Evolutionary conservation across 140 eudicot species (phyloP), one percentile per base, ranked within the genome.

Genomic region (Ambrosia hybrid): DNA sequence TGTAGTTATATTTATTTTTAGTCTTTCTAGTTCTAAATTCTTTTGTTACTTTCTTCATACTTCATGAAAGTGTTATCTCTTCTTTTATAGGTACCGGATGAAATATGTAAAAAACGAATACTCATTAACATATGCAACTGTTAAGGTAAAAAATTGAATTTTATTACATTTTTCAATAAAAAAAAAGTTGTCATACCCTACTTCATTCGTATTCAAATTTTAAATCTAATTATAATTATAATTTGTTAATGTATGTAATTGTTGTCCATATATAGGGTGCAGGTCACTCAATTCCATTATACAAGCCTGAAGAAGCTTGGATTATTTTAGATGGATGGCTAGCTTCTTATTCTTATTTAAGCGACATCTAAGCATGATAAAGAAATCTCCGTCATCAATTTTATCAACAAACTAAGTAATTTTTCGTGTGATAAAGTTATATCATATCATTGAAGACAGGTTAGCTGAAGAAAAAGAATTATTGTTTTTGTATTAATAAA

Each of bases 111-210:
- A 51, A 55, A 67, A 72, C 53, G 79, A 68, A 45, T 77, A 73
- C 56, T 14, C 36, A 4, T 46, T 85, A 36, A 79, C 79, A 17
- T 88, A 75, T 72, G 95, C 85, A 26, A 83, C 91, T 2, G 80
- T 88, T 2, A 88, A 88, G 91, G 46, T 41, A 21, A 21, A 21
- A 21, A 21, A 0, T 21, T 21, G 30, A 21, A 21, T 21, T 21
- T 21, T 21, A 21, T 21, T 21, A 21, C 30, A 21, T 21, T 21
- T 21, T 21, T 21, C 30, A 21, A 21, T 21, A n/a, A n/a, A 21
- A 21, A 21, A 21, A 21, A 21, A 21, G 30, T 21, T 21, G 30
- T 21, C 30, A 21, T 21, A 21, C 30, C 30, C 30, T 21, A 21
- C 30, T 21, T 21, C 30, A 21, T 21, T 21, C 30, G 6, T 6